Percentiles rank a stretch among this genome's conserved stretches.
These are phyloP conservation scores for Guillardia theta DNA, from an alignment of 78 protist genomes.

Conservation along the genomic window DNA sequence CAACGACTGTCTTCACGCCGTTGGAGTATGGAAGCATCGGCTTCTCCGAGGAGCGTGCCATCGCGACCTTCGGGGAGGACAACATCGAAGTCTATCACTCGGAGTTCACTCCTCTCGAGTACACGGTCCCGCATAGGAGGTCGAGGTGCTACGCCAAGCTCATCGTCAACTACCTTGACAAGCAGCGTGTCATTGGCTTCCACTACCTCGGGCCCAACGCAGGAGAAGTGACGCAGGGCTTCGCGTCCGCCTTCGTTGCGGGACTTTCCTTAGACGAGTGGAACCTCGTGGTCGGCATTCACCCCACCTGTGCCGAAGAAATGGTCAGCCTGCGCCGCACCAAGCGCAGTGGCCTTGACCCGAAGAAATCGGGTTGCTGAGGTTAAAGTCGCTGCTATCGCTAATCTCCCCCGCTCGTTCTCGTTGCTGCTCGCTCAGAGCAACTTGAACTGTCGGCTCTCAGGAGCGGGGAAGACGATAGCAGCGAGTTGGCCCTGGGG, in stretches of 20 bases:
- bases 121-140: constrained; percentile 61
- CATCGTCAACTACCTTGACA: neutral
- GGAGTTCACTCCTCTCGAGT: constrained; percentile 72
- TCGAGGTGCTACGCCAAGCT: constrained; percentile 38
- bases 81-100: constrained; percentile 68
- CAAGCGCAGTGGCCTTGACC: constrained; percentile 54
- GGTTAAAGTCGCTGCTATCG: constrained; percentile 59
- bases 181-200: constrained; percentile 79
- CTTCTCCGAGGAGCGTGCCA: constrained; percentile 82
- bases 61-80: constrained; percentile 69
- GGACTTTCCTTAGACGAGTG: neutral
- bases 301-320: constrained; percentile 67
- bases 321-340: constrained; percentile 66
- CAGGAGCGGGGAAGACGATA: too few species aligned
- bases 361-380: constrained; percentile 82
- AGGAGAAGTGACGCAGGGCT: constrained; percentile 91
- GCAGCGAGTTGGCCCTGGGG: too few species aligned
- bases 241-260: constrained; percentile 55
- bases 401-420: too few species aligned
- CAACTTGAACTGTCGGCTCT: too few species aligned
- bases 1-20: constrained; percentile 96
- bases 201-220: constrained; percentile 91
- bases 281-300: neutral
- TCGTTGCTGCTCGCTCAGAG: too few species aligned
- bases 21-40: constrained; percentile 90